Evolutionary conservation across 176 grass and related monocot genomes (phyloP).

Genomic region (Avena eriantha): DNA sequence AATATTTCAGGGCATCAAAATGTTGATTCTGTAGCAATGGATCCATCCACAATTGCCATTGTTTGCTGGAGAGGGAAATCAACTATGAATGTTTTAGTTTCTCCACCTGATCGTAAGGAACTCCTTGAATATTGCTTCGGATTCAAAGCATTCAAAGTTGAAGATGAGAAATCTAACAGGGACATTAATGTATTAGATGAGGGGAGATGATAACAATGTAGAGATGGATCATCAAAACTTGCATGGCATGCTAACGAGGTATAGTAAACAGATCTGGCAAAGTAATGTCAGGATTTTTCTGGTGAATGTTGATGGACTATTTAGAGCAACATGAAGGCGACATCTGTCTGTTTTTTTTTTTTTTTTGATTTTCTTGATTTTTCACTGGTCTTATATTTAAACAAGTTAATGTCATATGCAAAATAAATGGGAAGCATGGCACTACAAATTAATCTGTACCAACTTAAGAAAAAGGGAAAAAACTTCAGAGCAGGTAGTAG

Average conservation of each 20-base stretch:
- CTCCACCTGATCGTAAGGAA: slow-evolving; percentile 72
- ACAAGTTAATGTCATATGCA: not conserved
- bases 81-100: slow-evolving; percentile 84
- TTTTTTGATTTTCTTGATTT: not conserved
- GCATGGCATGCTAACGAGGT: not conserved
- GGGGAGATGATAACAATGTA: not conserved
- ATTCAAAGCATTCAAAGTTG: not conserved
- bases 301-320: not conserved
- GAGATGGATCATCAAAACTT: slow-evolving; percentile 14
- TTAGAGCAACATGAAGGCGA: not conserved
- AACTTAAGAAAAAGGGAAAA: not conserved
- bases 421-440: not conserved
- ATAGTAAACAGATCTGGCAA: not conserved
- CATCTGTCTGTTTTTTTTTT: not conserved
- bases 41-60: slow-evolving; percentile 69
- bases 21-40: slow-evolving; percentile 39
- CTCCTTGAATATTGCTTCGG: slow-evolving; percentile 68
- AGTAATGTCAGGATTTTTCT: not conserved
- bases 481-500: not conserved
- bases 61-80: slow-evolving; percentile 98
- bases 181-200: slow-evolving; percentile 26
- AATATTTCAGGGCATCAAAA: slow-evolving; percentile 47
- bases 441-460: not conserved
- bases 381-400: not conserved
- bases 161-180: slow-evolving; percentile 10